Conservation (phyloP, 768 basidiomycete species). For the Leccinum ochraceum region DNA sequence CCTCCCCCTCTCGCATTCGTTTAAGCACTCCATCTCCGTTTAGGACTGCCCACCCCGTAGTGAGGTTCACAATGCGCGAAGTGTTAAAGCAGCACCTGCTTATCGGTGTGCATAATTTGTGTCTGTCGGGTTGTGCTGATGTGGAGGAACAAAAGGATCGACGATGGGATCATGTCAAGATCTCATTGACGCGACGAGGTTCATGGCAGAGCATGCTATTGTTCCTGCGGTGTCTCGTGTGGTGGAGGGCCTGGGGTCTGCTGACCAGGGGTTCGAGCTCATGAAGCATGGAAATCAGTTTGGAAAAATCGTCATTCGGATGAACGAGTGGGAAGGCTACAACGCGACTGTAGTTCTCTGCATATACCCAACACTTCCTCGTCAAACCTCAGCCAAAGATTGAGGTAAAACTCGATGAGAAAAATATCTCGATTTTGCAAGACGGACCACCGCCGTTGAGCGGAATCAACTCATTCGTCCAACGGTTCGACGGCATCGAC, state of each 20-base stretch:
- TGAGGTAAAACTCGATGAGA: too few species aligned
- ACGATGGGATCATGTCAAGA: conserved; percentile 83
- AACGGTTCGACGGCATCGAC: conserved; percentile 63
- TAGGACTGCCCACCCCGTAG: conserved; percentile 35
- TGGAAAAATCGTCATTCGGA: conserved; percentile 70
- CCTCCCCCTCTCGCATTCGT: conserved; percentile 2
- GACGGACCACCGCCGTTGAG: conserved; percentile 54
- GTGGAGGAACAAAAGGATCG: conserved; percentile 51
- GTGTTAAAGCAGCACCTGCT: conserved; percentile 75
- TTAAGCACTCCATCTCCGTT: conserved; percentile 4
- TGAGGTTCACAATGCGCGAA: conserved; percentile 75
- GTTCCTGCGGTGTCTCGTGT: conserved; percentile 71
- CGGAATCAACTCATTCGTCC: conserved; percentile 65
- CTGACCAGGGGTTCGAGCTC: conserved; percentile 70
- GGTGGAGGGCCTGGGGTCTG: conserved; percentile 60
- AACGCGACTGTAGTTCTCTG: conserved; percentile 24
- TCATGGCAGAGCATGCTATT: conserved; percentile 65
- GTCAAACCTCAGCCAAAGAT: too few species aligned
- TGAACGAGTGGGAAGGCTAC: conserved; percentile 33
- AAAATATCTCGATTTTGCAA: too few species aligned
- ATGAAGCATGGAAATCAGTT: conserved; percentile 63
- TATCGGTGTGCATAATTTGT: conserved; percentile 50
- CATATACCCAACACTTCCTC: not conserved
- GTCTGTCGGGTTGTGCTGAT: conserved; percentile 13
- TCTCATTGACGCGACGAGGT: conserved; percentile 68